Evolutionary conservation across 2,329 filamentous ascomycete genomes (phyloP).

Genomic region (Didymella pinodella): DNA sequence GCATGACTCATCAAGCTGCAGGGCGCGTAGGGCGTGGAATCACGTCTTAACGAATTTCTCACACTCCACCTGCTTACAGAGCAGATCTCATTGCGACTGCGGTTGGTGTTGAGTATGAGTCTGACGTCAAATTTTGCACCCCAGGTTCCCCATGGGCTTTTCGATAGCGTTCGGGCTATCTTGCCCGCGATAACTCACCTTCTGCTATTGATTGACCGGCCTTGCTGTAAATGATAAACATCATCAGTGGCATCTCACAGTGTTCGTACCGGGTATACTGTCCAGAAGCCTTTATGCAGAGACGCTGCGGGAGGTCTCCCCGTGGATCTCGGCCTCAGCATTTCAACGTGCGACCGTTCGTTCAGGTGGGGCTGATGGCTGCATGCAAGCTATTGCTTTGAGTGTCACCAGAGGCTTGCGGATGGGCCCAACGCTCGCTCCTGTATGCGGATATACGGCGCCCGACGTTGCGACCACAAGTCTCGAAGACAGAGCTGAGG

Average conservation of each 20-base stretch:
- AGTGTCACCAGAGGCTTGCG: background rate
- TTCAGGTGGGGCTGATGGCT: conserved; percentile 7
- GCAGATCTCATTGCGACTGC: background rate
- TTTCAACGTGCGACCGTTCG: conserved; percentile 1
- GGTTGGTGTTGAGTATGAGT: conserved; percentile 4
- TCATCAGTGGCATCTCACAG: background rate
- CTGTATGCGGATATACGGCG: conserved; percentile 7
- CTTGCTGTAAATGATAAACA: background rate
- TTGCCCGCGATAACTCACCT: background rate
- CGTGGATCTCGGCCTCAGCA: background rate
- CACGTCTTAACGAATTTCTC: background rate
- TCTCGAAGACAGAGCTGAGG: conserved; percentile 2
- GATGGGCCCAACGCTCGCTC: conserved; percentile 3
- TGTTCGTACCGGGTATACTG: background rate
- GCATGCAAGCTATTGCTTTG: background rate
- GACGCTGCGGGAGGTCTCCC: background rate
- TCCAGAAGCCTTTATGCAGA: background rate
- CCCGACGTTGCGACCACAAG: background rate
- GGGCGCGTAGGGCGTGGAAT: conserved; percentile 10
- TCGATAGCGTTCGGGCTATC: background rate
- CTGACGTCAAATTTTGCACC: background rate
- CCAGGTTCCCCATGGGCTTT: background rate
- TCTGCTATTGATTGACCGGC: background rate
- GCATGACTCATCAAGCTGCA: conserved; percentile 19
- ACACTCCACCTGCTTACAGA: background rate